Evolutionary conservation across 768 basidiomycete species (phyloP).

Genomic region (Phanerochaete carnosa): DNA sequence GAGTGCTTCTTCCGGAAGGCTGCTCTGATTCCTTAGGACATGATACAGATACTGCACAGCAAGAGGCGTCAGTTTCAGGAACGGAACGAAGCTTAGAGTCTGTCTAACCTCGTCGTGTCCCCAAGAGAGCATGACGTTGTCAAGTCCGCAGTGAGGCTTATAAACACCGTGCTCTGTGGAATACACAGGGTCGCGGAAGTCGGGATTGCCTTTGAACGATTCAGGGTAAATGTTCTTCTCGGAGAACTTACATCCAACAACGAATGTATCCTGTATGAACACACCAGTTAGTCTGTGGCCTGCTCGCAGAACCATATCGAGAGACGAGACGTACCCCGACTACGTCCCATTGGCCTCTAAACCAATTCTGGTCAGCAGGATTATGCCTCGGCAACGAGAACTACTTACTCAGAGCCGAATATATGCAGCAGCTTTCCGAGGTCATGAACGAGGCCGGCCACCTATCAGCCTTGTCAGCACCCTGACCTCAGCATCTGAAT

Average conservation of each 20-base stretch:
- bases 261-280: constrained; percentile 55
- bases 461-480: constrained; percentile 30
- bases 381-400: not conserved
- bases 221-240: constrained; percentile 81
- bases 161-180: constrained; percentile 76
- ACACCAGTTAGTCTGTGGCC: not conserved
- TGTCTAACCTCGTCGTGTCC: constrained; percentile 81
- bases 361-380: constrained; percentile 12
- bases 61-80: not conserved
- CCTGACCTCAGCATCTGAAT: not conserved
- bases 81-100: constrained; percentile 2
- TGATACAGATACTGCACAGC: constrained; percentile 70
- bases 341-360: constrained; percentile 86
- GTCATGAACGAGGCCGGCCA: constrained; percentile 84
- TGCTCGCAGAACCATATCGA: not conserved
- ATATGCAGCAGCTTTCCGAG: constrained; percentile 85
- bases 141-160: constrained; percentile 73
- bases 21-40: constrained; percentile 79
- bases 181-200: constrained; percentile 60
- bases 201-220: constrained; percentile 73
- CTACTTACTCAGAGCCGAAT: constrained; percentile 62
- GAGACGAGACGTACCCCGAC: constrained; percentile 62
- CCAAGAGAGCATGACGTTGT: constrained; percentile 87
- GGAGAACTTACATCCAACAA: constrained; percentile 84
- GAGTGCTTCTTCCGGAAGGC: constrained; percentile 75